Evolutionary conservation across 257 asterid genomes (phyloP).

Genomic region (Solanum sitiens): DNA sequence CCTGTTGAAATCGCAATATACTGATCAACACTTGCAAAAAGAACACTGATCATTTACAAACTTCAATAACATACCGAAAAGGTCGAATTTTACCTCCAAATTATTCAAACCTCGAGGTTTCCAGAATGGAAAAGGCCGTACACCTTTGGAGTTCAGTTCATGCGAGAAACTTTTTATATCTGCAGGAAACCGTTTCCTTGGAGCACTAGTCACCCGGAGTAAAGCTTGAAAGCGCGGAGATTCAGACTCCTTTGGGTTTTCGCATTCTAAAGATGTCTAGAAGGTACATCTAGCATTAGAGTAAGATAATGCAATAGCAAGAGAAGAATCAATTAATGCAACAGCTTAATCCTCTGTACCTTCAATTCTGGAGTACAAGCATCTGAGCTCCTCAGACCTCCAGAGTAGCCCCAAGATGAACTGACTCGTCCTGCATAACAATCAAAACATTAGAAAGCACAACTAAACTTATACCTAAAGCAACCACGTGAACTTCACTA

Average conservation of each 20-base stretch:
- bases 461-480: constrained; percentile 34
- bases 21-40: constrained; percentile 8
- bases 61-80: constrained; percentile 1
- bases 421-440: constrained; percentile 11
- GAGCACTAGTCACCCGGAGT: constrained; percentile 97
- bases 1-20: constrained; percentile 39
- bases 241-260: constrained; percentile 95
- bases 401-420: constrained; percentile 32
- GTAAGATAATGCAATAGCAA: neutral
- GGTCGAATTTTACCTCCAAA: constrained; percentile 59
- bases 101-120: constrained; percentile 86
- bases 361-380: constrained; percentile 31
- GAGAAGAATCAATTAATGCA: neutral
- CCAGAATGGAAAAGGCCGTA: constrained; percentile 97
- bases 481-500: neutral
- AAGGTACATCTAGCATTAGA: neutral
- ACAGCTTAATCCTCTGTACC: constrained; percentile 16
- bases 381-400: constrained; percentile 24
- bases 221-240: constrained; percentile 99
- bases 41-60: constrained; percentile 4
- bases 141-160: constrained; percentile 94
- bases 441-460: neutral
- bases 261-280: constrained; percentile 83
- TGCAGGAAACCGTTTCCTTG: constrained; percentile 92
- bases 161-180: constrained; percentile 98